These are phyloP conservation scores for Talaromyces piceae DNA, from an alignment of 2,329 filamentous ascomycete species.

Conservation along the genomic window DNA sequence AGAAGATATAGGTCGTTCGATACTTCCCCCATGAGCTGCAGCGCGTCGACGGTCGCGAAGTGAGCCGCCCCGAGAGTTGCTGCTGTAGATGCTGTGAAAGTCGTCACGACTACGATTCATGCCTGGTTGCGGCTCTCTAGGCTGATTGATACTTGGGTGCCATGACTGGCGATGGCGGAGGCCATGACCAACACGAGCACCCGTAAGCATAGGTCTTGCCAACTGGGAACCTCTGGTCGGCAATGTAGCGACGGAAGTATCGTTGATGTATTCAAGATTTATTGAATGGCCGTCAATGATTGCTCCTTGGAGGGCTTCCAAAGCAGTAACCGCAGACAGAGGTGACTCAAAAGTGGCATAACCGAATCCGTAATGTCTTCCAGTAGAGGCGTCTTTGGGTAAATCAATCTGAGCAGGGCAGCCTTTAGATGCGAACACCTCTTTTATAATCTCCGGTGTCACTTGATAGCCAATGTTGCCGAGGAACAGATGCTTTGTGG, in stretches of 20 bases:
- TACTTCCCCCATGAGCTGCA: background rate
- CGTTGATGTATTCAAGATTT: conserved; percentile 33
- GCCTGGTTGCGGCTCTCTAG: background rate
- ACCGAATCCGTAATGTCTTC: conserved; percentile 33
- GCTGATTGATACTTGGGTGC: conserved; percentile 6
- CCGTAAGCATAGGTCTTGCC: background rate
- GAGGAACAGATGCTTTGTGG: conserved; percentile 24
- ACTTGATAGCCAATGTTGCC: conserved; percentile 35
- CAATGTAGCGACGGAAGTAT: conserved; percentile 16
- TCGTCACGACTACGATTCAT: background rate
- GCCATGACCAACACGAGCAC: background rate
- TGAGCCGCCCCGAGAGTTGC: conserved; percentile 2
- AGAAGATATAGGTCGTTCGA: conserved; percentile 8
- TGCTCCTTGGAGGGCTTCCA: conserved; percentile 29
- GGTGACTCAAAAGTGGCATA: conserved; percentile 31
- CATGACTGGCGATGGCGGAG: conserved; percentile 7
- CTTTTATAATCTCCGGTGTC: conserved; percentile 26
- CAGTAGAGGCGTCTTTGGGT: conserved; percentile 24
- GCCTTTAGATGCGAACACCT: conserved; percentile 31
- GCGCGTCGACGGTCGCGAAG: background rate
- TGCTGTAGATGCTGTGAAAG: conserved; percentile 6
- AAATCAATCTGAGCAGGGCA: conserved; percentile 31
- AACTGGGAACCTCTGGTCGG: background rate
- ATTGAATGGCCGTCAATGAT: conserved; percentile 34
- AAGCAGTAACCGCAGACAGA: conserved; percentile 28